Base-by-base conservation (phyloP, 768 basidiomycete species). In the Termitomyces sp. region DNA sequence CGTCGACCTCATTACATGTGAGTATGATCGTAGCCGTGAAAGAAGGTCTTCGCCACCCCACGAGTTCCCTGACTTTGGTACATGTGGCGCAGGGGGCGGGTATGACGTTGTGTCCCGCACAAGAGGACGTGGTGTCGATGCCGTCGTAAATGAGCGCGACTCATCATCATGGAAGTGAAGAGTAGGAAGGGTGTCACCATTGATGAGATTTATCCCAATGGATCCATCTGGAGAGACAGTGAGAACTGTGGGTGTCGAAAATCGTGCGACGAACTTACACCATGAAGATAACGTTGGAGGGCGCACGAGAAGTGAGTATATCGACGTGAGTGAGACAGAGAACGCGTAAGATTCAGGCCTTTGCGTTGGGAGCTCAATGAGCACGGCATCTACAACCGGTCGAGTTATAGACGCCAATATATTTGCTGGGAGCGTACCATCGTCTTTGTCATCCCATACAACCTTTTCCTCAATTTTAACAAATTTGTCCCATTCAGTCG, bases 161-260 rank as follows among this genome's bases (percentile, higher is more conserved):
- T 98, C 95, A 62, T 98, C 95, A 66, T 98, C 97, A 68, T 98
- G 97, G 70, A 98, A 98, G 70, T 94, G 84, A 2, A 99, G 80
- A 0, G 90, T 92, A 0, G 94, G 92, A 0, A 97, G 78, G 1
- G 93, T 90, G 48, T 87, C 83, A 30, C 89, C 88, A 61, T 84
- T 90, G 60, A 87, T 90, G 55, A 93, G 85, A 68, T 96, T 96
- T 57, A 98, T 83, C 38, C 85, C 90, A 58, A 95, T 81, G 19
- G 89, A 88, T 5, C 94, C 94, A 65, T 94, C 90, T 95, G 63
- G 44, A 46, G 42, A 45, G 17, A 19, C 19, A 45, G 30, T 46
- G 45, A 54, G 32, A 53, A 53, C n/a, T 24, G 19, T n/a, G 34
- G 34, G 41, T 52, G 22, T 62, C 49, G 44, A 28, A 53, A 56